These are phyloP conservation scores for Eucalyptus sp. DNA, from an alignment of 345 rosid genomes.

Conservation along the genomic window DNA sequence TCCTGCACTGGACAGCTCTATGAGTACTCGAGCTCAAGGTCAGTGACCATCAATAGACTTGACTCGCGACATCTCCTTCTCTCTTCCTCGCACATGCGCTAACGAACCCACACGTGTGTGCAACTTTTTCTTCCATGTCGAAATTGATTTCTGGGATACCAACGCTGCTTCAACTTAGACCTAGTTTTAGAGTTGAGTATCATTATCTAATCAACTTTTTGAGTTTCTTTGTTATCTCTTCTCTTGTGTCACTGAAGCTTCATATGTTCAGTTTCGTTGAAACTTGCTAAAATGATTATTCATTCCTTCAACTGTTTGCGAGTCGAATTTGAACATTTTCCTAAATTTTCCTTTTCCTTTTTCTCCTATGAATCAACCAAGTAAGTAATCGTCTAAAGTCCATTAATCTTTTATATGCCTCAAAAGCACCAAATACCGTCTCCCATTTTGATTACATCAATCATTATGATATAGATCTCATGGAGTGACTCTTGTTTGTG, in stretches of 20 bases:
- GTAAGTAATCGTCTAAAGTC: not conserved
- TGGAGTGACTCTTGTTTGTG: not conserved
- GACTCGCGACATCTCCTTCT: not conserved
- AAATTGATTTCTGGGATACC: not conserved
- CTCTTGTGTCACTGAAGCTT: not conserved
- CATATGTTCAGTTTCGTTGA: not conserved
- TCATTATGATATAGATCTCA: not conserved
- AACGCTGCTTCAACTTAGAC: not conserved
- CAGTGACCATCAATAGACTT: not conserved
- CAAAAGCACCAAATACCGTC: not conserved
- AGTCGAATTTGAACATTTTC: not conserved
- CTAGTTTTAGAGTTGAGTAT: not conserved
- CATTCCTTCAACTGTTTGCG: not conserved
- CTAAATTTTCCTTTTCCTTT: not conserved
- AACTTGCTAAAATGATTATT: not conserved
- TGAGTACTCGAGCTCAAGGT: conserved; percentile 30
- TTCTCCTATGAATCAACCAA: not conserved
- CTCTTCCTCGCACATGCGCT: not conserved
- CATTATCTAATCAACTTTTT: not conserved
- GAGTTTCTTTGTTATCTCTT: not conserved
- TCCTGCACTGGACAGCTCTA: conserved; percentile 24
- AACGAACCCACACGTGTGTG: not conserved
- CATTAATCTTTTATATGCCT: not conserved
- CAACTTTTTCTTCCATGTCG: not conserved
- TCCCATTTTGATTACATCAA: not conserved